These are phyloP conservation scores for Posidonia australis DNA, from an alignment of 106 monocot species.

Conservation along the genomic window DNA sequence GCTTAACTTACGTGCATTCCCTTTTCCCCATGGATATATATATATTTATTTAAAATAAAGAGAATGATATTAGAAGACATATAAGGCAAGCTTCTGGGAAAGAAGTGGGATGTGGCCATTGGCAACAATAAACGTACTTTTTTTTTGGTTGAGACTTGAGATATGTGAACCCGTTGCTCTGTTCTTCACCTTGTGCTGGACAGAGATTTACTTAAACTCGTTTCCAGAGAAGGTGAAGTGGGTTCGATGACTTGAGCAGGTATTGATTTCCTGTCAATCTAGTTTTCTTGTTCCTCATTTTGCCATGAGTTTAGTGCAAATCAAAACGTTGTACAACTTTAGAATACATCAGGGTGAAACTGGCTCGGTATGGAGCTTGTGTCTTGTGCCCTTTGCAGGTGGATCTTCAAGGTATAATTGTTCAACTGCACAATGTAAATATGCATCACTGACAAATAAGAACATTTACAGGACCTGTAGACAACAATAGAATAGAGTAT, in stretches of 20 bases:
- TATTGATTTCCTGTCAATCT: neutral
- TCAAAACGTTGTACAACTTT: neutral
- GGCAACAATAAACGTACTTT: too few relatives aligned
- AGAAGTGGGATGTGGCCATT: too few relatives aligned
- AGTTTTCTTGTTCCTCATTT: neutral
- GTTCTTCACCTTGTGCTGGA: too few relatives aligned
- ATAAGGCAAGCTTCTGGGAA: too few relatives aligned
- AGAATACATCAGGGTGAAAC: constrained; percentile 57
- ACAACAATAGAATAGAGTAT: too few relatives aligned
- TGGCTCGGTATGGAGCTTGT: constrained; percentile 29
- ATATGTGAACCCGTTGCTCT: too few relatives aligned
- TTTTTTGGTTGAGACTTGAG: too few relatives aligned
- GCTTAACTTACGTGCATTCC: too few relatives aligned
- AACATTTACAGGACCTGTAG: too few relatives aligned
- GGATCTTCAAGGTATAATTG: constrained; percentile 45
- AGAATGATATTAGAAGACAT: too few relatives aligned
- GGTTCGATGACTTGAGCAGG: neutral
- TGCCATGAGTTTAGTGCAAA: neutral
- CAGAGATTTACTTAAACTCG: neutral
- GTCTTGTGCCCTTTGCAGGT: constrained; percentile 48
- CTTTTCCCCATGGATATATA: too few relatives aligned
- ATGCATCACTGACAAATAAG: neutral
- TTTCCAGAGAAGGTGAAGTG: neutral
- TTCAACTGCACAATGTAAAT: constrained; percentile 29
- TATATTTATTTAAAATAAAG: too few relatives aligned